Evolutionary conservation across 164 flowering plant species (phyloP).

Genomic region (Vitis rupestris): DNA sequence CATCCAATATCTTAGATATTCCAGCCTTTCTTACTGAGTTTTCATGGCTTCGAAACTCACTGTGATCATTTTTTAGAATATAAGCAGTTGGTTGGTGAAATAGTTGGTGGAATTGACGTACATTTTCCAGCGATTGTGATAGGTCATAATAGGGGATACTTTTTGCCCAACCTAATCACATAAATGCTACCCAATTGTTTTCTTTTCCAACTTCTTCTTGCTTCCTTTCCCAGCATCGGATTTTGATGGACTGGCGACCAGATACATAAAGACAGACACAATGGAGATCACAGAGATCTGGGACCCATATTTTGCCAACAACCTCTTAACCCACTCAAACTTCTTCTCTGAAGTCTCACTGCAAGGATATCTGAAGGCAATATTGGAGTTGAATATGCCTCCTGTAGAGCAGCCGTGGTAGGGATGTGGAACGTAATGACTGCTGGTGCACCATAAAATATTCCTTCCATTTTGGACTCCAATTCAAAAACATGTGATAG

Average conservation of each 20-base stretch:
- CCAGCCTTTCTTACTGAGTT: too few species aligned
- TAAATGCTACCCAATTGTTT: background rate
- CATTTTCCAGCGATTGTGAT: too few species aligned
- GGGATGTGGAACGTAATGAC: slow-evolving; percentile 81
- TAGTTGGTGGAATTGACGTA: too few species aligned
- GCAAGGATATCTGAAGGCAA: slow-evolving; percentile 81
- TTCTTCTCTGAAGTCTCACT: slow-evolving; percentile 74
- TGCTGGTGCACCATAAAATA: slow-evolving; percentile 75
- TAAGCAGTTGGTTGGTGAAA: too few species aligned
- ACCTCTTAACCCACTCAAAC: slow-evolving; percentile 73
- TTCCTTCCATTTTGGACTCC: slow-evolving; percentile 64
- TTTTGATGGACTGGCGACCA: slow-evolving; percentile 71
- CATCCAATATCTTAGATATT: too few species aligned
- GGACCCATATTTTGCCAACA: slow-evolving; percentile 83
- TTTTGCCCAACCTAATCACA: background rate
- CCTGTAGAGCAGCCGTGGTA: slow-evolving; percentile 79
- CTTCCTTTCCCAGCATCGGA: slow-evolving; percentile 61
- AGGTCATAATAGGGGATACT: background rate
- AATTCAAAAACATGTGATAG: slow-evolving; percentile 78
- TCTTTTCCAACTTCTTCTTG: slow-evolving; percentile 62
- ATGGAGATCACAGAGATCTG: slow-evolving; percentile 66
- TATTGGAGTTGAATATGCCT: slow-evolving; percentile 79
- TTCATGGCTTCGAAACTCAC: too few species aligned
- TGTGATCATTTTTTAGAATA: too few species aligned
- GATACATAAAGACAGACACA: slow-evolving; percentile 60